Conservation (phyloP, 805 yeast species). For the Dipodascopsis uninucleata region DNA sequence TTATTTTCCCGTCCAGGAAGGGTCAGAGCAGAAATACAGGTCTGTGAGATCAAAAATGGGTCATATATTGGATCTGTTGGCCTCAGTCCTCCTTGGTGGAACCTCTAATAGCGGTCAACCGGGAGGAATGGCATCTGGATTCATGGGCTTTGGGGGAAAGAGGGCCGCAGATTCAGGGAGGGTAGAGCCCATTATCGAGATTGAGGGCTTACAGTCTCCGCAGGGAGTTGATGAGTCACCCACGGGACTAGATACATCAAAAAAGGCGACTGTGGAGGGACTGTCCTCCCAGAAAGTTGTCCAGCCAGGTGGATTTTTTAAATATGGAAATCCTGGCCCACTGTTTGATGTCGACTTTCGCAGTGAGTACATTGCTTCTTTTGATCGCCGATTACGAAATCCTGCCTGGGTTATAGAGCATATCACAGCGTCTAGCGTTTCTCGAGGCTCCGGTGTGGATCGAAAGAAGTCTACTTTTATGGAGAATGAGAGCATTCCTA, state of each 20-base stretch:
- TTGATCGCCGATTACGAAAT: slow-evolving; percentile 76
- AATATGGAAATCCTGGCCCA: slow-evolving; percentile 95
- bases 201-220: too few species aligned
- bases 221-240: too few species aligned
- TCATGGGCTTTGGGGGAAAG: slow-evolving; percentile 20
- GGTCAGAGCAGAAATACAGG: too few species aligned
- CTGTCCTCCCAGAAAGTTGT: slow-evolving; percentile 38
- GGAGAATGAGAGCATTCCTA: slow-evolving; percentile 83
- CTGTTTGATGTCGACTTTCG: slow-evolving; percentile 74
- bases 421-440: slow-evolving; percentile 68
- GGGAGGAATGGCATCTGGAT: slow-evolving; percentile 11
- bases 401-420: slow-evolving; percentile 58
- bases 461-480: slow-evolving; percentile 76
- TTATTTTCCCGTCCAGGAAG: too few species aligned
- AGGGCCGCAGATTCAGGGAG: too few species aligned
- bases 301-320: slow-evolving; percentile 76
- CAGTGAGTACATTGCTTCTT: slow-evolving; percentile 78
- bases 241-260: too few species aligned
- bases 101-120: too few species aligned
- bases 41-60: too few species aligned
- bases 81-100: too few species aligned
- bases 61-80: too few species aligned
- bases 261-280: too few species aligned
- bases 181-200: too few species aligned
- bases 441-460: slow-evolving; percentile 65